Conservation (phyloP, 2,329 filamentous ascomycete species). For the Phoma herbarum region DNA sequence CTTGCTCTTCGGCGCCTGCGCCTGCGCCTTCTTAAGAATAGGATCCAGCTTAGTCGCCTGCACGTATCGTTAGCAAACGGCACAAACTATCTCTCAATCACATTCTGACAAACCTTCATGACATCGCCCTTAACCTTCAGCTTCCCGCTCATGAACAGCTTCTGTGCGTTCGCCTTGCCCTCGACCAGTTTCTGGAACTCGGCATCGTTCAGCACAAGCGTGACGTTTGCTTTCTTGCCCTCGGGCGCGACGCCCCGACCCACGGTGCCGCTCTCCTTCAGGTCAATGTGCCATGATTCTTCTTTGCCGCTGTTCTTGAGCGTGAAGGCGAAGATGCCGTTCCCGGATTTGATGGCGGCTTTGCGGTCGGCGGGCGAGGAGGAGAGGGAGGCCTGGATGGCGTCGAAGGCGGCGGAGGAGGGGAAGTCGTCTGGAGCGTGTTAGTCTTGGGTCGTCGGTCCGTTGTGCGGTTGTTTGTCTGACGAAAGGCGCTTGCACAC, state of each 20-base stretch:
- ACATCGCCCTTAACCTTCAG: constrained; percentile 98
- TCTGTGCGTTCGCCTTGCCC: constrained; percentile 93
- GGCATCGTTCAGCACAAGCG: constrained; percentile 81
- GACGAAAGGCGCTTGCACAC: background rate
- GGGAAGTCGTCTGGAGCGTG: constrained; percentile 70
- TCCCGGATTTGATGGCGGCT: constrained; percentile 87
- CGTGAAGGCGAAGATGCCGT: constrained; percentile 88
- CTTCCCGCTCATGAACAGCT: constrained; percentile 97
- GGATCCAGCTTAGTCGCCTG: constrained; percentile 89
- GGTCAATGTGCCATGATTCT: constrained; percentile 92
- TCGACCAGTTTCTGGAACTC: constrained; percentile 85
- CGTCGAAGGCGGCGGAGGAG: constrained; percentile 89
- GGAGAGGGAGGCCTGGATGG: constrained; percentile 77
- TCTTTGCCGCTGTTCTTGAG: constrained; percentile 89
- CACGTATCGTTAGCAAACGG: no score
- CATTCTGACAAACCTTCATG: constrained; percentile 74
- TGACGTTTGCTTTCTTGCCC: constrained; percentile 86
- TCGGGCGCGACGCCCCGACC: constrained; percentile 73
- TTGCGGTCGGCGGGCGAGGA: constrained; percentile 77
- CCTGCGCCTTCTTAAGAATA: constrained; percentile 61
- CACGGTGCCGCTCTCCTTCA: constrained; percentile 88
- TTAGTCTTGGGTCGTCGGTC: background rate
- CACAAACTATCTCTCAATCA: background rate
- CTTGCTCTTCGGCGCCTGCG: constrained; percentile 44
- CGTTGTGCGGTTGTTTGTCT: background rate